Base-by-base conservation (phyloP, 1,139 yeast genomes). In the Debaryomyces coudertii region DNA sequence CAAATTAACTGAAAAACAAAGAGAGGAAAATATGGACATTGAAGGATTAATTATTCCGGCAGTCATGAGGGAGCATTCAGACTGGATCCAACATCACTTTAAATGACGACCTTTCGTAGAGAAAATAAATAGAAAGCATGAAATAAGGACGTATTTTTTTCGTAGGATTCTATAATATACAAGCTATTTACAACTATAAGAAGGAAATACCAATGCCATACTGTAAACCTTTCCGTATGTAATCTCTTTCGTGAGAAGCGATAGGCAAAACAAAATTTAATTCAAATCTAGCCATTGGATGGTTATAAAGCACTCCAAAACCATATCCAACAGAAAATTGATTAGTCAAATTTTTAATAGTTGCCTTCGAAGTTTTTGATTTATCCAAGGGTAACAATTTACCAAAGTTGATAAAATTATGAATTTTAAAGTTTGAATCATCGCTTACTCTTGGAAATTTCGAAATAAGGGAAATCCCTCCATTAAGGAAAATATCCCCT, bases 201-300 rank as follows among this genome's bases (percentile, higher is more conserved):
- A 90, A 90, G 16, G 93, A 84, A 40, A 90, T 68, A 0, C 98
- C 98, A 43, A 93, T 82, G 15, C 99, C 99, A 64, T 90, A 92
- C 63, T 93, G 98, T 31, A 93, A 64, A 0, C 99, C 99, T 62
- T 89, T 90, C 56, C 97, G 74, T 5, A 80, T 63, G 24, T 78
- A 76, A 58, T 93, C 99, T 31, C 80, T 70, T 11, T 76, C 73
- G 57, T 85, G 84, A 0, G 82, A 79, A 1, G 81, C 70, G 30
- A 93, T 56, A 0, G 99, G 99, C 31, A 92, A 65, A 1, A 87
- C 87, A 54, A 92, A 84, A 62, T 90, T 92, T 54, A 93, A 77
- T 66, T 93, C 99, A 59, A 93, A 87, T 52, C 98, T 76, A 0
- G 98, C 98, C 65, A 83, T 81, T 1, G 96, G 95, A 61, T 90